Evolutionary conservation across 2,329 filamentous ascomycete genomes (phyloP), one percentile per base, ranked within the genome.

Genomic region (Trichoderma harzianum): DNA sequence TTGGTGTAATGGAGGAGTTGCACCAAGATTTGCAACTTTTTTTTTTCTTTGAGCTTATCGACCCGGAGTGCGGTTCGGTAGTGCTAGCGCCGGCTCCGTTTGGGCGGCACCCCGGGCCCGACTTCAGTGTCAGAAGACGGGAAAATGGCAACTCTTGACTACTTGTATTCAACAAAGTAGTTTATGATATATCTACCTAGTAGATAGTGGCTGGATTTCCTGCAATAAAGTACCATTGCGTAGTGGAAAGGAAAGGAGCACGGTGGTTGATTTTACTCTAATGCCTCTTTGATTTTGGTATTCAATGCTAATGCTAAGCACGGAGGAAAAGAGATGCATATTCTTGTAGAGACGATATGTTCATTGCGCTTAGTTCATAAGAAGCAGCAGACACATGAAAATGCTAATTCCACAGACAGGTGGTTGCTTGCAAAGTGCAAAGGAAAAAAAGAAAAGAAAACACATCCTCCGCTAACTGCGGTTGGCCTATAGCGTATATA

Each of bases 41-140:
- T 71, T 71, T 63, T 70, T 64, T 53, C 51, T 5, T 28, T 39
- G 36, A 21, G 34, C 36, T 69, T 62, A 60, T 70, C 60, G 24
- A 24, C 55, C 24, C 58, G 68, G 58, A 36, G 43, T 53, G 47
- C 30, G 26, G 28, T 24, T 64, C 68, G 43, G 47, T 24, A 60
- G 68, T 47, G 60, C 47, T 64, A 64, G 68, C 61, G 47, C 60
- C 60, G 60, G 61, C 68, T 57, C 30, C 47, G 58, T 21, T 26
- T 26, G 58, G 12, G 10, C 28, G 30, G 21, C 28, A 18, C 24
- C 30, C 58, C 39, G 57, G 36, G 7, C 10, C 67, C 58, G 16
- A n/a, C 47, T 36, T 47, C 24, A 64, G 4, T 14, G 16, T 21
- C 12, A 43, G n/a, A 34, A 58, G 34, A 21, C 21, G 32, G 16